Evolutionary conservation across 805 yeast species (phyloP).

Genomic region (Yarrowia hollandica): DNA sequence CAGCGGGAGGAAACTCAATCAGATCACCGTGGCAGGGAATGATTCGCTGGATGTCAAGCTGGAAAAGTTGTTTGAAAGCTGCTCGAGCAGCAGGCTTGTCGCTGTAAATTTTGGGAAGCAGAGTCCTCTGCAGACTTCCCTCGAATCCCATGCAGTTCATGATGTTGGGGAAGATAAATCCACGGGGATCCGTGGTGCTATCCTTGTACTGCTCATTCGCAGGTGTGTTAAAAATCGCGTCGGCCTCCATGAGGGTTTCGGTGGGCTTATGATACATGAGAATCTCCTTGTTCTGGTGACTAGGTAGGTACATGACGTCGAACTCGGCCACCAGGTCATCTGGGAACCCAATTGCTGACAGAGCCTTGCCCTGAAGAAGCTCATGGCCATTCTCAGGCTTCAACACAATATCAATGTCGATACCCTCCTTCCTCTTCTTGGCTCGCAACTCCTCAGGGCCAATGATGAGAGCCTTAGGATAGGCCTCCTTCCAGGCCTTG

Average conservation of each 20-base stretch:
- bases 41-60: conserved; percentile 3
- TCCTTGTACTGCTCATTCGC: not conserved
- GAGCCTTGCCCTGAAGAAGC: not conserved
- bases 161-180: not conserved
- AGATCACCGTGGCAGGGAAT: conserved; percentile 6
- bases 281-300: conserved; percentile 58
- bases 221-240: not conserved
- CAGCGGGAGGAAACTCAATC: not conserved
- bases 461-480: conserved; percentile 51
- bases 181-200: not conserved
- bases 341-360: conserved; percentile 35
- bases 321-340: conserved; percentile 46
- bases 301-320: conserved; percentile 58
- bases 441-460: conserved; percentile 47
- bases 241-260: conserved; percentile 54
- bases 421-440: conserved; percentile 4
- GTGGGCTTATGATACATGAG: conserved; percentile 51
- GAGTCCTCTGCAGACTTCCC: not conserved
- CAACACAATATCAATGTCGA: conserved; percentile 12
- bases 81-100: conserved; percentile 6
- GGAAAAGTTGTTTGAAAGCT: not conserved
- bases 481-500: conserved; percentile 49
- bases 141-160: conserved; percentile 9
- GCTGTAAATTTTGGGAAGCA: not conserved
- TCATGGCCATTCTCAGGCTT: conserved; percentile 1